These are phyloP conservation scores for Tulasnella calospora DNA, from an alignment of 768 basidiomycete species.

Conservation along the genomic window DNA sequence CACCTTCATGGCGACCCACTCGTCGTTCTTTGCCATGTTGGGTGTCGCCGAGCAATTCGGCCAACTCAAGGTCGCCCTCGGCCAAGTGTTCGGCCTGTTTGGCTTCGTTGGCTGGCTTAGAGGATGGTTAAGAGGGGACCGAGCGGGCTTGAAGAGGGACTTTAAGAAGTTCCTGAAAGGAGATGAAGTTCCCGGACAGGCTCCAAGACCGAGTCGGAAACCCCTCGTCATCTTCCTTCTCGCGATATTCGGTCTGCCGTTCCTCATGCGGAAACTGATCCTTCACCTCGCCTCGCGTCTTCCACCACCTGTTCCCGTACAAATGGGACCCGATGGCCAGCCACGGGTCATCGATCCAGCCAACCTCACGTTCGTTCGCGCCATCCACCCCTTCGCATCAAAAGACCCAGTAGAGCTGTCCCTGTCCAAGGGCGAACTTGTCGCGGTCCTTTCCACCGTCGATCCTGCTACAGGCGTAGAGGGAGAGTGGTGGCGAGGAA, in stretches of 20 bases:
- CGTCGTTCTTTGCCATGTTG: constrained; percentile 87
- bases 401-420: constrained; percentile 71
- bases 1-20: constrained; percentile 96
- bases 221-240: constrained; percentile 91
- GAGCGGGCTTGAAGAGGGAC: constrained; percentile 51
- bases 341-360: constrained; percentile 59
- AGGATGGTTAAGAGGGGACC: constrained; percentile 51
- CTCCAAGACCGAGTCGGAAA: constrained; percentile 72
- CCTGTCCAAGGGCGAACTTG: constrained; percentile 84
- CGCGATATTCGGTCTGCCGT: constrained; percentile 88
- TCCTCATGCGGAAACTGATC: constrained; percentile 86
- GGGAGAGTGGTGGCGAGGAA: constrained; percentile 91
- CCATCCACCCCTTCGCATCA: constrained; percentile 71
- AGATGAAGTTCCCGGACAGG: constrained; percentile 38
- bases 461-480: constrained; percentile 60
- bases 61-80: constrained; percentile 84
- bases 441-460: constrained; percentile 80
- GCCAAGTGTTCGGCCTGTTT: constrained; percentile 89
- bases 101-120: constrained; percentile 83
- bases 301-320: constrained; percentile 38
- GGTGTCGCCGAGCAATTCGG: constrained; percentile 89
- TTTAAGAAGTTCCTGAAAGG: constrained; percentile 72
- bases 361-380: constrained; percentile 75
- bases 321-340: constrained; percentile 21
- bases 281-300: constrained; percentile 64